phyloP scores from a whole-genome alignment of 305 asterid genomes.

The Ruellia speciosa region DNA sequence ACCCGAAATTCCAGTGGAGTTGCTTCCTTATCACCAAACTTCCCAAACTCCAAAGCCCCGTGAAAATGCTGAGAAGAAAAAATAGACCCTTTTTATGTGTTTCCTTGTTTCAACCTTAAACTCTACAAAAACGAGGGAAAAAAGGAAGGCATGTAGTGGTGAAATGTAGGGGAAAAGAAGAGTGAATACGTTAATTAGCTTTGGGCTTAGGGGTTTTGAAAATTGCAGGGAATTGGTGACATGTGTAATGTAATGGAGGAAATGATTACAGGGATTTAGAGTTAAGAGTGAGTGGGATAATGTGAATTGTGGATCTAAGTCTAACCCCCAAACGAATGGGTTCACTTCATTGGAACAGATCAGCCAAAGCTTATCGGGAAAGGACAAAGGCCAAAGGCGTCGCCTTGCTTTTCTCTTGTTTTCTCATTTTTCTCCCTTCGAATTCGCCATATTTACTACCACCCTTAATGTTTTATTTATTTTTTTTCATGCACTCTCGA shows the following conservation, averaged over 20 bases:
- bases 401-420: conserved; percentile 19
- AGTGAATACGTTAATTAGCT: not conserved
- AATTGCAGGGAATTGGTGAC: not conserved
- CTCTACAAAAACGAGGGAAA: not conserved
- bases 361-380: conserved; percentile 27
- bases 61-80: conserved; percentile 17
- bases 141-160: too few species aligned
- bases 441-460: conserved; percentile 8
- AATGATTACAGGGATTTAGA: conserved; percentile 11
- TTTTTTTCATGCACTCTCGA: too few species aligned
- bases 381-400: conserved; percentile 23
- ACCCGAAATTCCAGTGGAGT: conserved; percentile 35
- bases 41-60: conserved; percentile 35
- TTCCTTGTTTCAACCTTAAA: not conserved
- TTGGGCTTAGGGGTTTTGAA: not conserved
- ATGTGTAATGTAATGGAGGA: not conserved
- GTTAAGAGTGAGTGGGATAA: not conserved
- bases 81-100: not conserved
- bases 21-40: conserved; percentile 36
- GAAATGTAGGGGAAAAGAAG: not conserved
- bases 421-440: conserved; percentile 2
- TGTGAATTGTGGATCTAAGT: not conserved
- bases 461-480: too few species aligned
- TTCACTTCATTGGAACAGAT: conserved; percentile 18
- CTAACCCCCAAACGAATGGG: conserved; percentile 15